Evolutionary conservation across 768 basidiomycete genomes (phyloP), one percentile per base, ranked within the genome.

Genomic region (Omphalotus guepiniiformis): DNA sequence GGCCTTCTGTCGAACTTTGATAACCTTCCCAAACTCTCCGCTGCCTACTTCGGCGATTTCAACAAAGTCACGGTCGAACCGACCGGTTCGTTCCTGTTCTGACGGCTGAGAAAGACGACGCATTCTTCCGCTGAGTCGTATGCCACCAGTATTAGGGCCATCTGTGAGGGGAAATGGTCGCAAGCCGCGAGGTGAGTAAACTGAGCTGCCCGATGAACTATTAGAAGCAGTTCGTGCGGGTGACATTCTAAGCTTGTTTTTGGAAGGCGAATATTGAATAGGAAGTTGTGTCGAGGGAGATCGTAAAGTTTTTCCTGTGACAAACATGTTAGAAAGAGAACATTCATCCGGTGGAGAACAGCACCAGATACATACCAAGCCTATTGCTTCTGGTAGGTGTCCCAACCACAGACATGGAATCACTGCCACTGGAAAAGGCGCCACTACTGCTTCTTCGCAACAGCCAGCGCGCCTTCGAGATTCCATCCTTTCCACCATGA

Each of bases 11-110:
- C 76, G 78, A 35, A 85, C 90, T 67, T 88, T 90, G 68, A 92
- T 86, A 16, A 93, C 95, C 58, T 86, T 86, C 21, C 93, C 93
- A 65, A 97, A 98, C 61, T 92, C 91, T 12, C 95, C 95, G 42
- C 83, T 85, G 4, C 95, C 95, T 9, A 97, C 73, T 57, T 84
- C 80, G 48, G 88, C 86, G 34, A 92, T 68, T 56, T 89, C 81
- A 7, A 80, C 71, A 60, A 93, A 97, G 36, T 90, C 82, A 51
- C 76, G 80, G 59, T 89, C 87, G 51, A 95, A 93, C 41, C 78
- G 77, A 16, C 85, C 82, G 7, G 73, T 66, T 46, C 76, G 48
- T 32, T 49, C 74, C 46, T 78, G 77, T 39, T 81, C 74, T 42
- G 63, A 60, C 26, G 69, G 58, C 39, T 70, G 71, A 21, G 71